Evolutionary conservation across 495 filamentous ascomycete species (phyloP).

Genomic region (Talaromyces adpressus): DNA sequence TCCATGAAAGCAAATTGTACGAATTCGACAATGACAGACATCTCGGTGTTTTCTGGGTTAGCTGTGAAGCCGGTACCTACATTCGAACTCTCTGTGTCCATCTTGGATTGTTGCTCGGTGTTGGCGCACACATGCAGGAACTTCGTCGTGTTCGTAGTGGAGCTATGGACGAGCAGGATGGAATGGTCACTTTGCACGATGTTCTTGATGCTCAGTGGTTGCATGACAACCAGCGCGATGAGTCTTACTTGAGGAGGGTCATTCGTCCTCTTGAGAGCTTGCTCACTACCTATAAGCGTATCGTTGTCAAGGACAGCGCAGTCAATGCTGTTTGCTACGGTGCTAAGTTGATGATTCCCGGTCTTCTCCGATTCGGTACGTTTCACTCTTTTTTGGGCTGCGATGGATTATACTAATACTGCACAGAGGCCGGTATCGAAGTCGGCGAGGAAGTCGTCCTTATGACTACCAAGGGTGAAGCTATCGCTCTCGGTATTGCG

Average conservation of each 20-base stretch:
- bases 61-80: conserved; percentile 96
- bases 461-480: conserved; percentile 98
- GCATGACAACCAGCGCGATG: conserved; percentile 85
- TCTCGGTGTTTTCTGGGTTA: conserved; percentile 98
- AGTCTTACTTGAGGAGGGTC: conserved; percentile 77
- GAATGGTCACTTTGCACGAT: conserved; percentile 90
- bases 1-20: conserved; percentile 88
- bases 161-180: conserved; percentile 84
- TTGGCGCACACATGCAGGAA: conserved; percentile 98
- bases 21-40: conserved; percentile 98
- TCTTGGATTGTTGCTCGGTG: conserved; percentile 83
- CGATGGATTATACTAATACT: conserved; percentile 18
- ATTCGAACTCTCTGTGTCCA: conserved; percentile 98
- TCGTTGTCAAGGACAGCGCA: conserved; percentile 94
- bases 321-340: conserved; percentile 97
- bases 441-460: conserved; percentile 88
- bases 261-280: conserved; percentile 88
- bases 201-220: conserved; percentile 92
- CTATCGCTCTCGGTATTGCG: conserved; percentile 89
- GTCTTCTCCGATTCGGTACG: conserved; percentile 80
- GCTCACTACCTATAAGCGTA: conserved; percentile 84
- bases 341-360: conserved; percentile 96
- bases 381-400: not conserved
- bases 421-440: conserved; percentile 73
- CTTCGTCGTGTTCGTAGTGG: conserved; percentile 87